Evolutionary conservation across 1,284 basidiomycete genomes (phyloP).

Genomic region (Cryptococcus depauperatus): DNA sequence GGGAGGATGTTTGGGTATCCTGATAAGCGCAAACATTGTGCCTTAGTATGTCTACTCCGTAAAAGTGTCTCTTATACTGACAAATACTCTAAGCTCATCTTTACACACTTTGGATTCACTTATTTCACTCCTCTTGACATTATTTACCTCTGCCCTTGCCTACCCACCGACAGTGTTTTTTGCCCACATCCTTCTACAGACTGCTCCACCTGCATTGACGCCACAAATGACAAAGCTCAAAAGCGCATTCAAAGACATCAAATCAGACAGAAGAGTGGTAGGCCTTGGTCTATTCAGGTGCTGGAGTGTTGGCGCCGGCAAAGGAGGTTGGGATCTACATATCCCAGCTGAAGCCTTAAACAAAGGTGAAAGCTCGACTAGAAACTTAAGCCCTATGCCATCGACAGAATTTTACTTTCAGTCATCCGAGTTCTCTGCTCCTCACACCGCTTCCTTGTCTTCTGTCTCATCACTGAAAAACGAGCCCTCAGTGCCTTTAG

Average conservation of each 20-base stretch:
- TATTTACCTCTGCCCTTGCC: slow-evolving; percentile 68
- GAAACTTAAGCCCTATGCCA: slow-evolving; percentile 3
- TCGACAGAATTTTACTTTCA: slow-evolving; percentile 6
- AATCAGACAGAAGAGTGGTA: slow-evolving; percentile 34
- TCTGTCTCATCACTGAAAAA: background rate
- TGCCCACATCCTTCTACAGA: slow-evolving; percentile 76
- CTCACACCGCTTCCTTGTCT: background rate
- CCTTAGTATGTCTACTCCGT: slow-evolving; percentile 52
- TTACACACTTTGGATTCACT: slow-evolving; percentile 64
- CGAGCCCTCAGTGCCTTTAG: slow-evolving; percentile 43
- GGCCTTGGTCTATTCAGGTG: slow-evolving; percentile 33
- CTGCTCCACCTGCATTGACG: slow-evolving; percentile 59
- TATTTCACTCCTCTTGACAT: slow-evolving; percentile 63
- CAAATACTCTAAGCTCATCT: slow-evolving; percentile 16
- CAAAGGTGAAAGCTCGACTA: background rate
- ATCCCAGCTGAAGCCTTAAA: slow-evolving; percentile 1
- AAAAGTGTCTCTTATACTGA: too few relatives aligned
- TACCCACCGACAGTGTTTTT: slow-evolving; percentile 70
- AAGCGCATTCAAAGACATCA: slow-evolving; percentile 67
- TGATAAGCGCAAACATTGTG: slow-evolving; percentile 40
- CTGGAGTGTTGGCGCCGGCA: slow-evolving; percentile 34
- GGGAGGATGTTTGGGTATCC: slow-evolving; percentile 42
- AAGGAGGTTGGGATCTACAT: slow-evolving; percentile 9
- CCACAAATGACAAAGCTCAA: slow-evolving; percentile 67
- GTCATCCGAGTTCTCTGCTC: slow-evolving; percentile 16